phyloP scores from a whole-genome alignment of 1,284 basidiomycete genomes.

The Ceratobasidium theobromae region DNA sequence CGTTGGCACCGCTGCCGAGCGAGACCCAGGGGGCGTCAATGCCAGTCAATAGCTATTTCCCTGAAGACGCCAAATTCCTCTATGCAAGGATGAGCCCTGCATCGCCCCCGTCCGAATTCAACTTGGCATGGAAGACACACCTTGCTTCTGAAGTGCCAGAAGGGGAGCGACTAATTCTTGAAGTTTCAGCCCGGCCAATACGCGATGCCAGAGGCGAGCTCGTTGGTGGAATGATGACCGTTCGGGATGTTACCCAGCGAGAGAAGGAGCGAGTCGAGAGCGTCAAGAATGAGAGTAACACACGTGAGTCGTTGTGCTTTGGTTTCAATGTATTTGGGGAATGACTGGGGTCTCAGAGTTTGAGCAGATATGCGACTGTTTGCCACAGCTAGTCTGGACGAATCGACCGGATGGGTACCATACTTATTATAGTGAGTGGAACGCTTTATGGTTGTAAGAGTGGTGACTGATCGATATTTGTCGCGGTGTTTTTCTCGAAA shows the following conservation, averaged over 20 bases:
- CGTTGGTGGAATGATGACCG: conserved; percentile 14
- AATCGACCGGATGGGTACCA: conserved; percentile 25
- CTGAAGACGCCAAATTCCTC: not conserved
- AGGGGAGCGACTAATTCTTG: conserved; percentile 1
- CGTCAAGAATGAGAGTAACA: conserved; percentile 5
- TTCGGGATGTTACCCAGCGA: conserved; percentile 6
- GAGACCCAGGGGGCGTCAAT: not conserved
- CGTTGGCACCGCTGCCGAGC: not conserved
- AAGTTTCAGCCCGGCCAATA: conserved; percentile 6
- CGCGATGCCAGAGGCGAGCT: conserved; percentile 12
- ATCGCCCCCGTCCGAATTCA: no score
- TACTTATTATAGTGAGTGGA: conserved; percentile 24
- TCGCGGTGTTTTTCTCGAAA: no score
- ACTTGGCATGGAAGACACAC: no score
- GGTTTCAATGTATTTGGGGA: not conserved
- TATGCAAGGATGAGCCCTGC: no score
- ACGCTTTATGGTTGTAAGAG: not conserved
- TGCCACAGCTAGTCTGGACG: conserved; percentile 23
- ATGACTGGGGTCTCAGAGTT: no score
- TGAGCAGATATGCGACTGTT: conserved; percentile 26
- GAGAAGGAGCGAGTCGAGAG: conserved; percentile 23
- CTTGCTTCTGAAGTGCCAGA: not conserved
- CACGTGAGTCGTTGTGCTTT: conserved; percentile 1
- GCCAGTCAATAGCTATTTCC: not conserved
- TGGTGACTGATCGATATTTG: no score